Evolutionary conservation across 2,329 filamentous ascomycete genomes (phyloP).

Genomic region (Albophoma yamanashiensis): DNA sequence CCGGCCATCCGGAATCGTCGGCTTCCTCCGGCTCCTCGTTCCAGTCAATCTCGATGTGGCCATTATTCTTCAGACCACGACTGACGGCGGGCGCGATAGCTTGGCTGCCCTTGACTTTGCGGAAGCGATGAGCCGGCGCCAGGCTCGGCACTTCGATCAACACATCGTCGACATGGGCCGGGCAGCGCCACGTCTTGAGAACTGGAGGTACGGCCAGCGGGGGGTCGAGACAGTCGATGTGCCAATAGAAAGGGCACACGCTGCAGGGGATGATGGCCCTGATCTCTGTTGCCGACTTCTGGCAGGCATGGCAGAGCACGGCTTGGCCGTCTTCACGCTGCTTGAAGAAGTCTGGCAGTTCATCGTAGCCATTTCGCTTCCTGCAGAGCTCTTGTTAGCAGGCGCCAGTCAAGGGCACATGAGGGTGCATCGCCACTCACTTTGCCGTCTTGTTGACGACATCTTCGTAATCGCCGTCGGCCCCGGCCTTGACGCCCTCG

Average conservation of each 20-base stretch:
- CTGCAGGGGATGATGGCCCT: constrained; percentile 80
- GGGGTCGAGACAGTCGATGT: constrained; percentile 84
- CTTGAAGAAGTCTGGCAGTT: constrained; percentile 55
- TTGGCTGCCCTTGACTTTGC: constrained; percentile 45
- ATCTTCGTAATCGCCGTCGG: constrained; percentile 75
- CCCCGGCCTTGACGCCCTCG: constrained; percentile 65
- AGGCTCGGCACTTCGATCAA: constrained; percentile 49
- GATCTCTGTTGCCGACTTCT: constrained; percentile 45
- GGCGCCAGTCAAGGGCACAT: neutral
- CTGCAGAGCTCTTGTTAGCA: constrained; percentile 16
- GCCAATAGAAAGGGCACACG: constrained; percentile 73
- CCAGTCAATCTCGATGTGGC: constrained; percentile 58
- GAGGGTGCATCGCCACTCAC: constrained; percentile 34
- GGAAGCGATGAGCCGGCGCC: constrained; percentile 49
- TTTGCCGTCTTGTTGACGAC: constrained; percentile 49
- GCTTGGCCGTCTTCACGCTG: constrained; percentile 64
- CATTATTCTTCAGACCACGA: constrained; percentile 62
- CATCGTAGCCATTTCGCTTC: constrained; percentile 46
- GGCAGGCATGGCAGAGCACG: constrained; percentile 70
- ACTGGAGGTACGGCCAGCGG: constrained; percentile 71
- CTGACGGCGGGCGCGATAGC: constrained; percentile 39
- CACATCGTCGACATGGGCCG: constrained; percentile 72
- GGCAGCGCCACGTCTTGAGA: constrained; percentile 76
- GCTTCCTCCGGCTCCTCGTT: constrained; percentile 47
- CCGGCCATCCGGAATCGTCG: constrained; percentile 45